Evolutionary conservation across 2,329 filamentous ascomycete species (phyloP), one percentile per base, ranked within the genome.

Genomic region (Cladorrhinum sp.): DNA sequence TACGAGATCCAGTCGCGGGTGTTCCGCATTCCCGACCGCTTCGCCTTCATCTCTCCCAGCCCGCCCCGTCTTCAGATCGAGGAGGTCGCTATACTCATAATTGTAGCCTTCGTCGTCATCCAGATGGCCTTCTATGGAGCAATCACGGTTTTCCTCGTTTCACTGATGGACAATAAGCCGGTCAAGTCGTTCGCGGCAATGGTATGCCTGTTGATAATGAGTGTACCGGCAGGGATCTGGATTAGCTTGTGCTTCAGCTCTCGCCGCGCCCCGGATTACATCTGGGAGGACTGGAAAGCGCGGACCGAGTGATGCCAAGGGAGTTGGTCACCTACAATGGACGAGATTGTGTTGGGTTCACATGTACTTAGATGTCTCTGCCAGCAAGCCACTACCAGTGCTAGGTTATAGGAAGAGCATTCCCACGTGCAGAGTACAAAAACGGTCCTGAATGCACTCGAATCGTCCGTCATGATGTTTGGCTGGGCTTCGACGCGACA

Each of bases 1-100:
- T 68, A 69, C 63, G 53, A 62, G 46, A 69, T 70, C 50, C 68
- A 70, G 55, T 68, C 65, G 33, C 61, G 66, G 49, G 57, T 65
- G 12, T 65, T 69, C 55, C 63, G 64, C 53, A 67, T 70, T 58
- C 64, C 68, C 20, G 61, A 68, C 60, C 59, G 59, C 57, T 61
- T 62, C 42, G 67, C 62, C 62, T 60, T 65, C 61, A 66, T 68
- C 56, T 67, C 64, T 57, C 58, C 65, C 18, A 62, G 65, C 52
- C 66, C 63, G 50, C 63, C 64, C 51, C 66, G 61, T 30, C 63
- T 67, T 46, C 66, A 68, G 59, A 58, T 64, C n/a, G 46, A 14
- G 4, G 28, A 58, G 36, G 23, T 33, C 46, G 23, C 2, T 21
- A 4, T 51, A 7, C 9, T 58, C 12, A n/a, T 20, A 5, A 16